phyloP scores from a whole-genome alignment of 768 basidiomycete genomes.

The Tricholoma furcatifolium region DNA sequence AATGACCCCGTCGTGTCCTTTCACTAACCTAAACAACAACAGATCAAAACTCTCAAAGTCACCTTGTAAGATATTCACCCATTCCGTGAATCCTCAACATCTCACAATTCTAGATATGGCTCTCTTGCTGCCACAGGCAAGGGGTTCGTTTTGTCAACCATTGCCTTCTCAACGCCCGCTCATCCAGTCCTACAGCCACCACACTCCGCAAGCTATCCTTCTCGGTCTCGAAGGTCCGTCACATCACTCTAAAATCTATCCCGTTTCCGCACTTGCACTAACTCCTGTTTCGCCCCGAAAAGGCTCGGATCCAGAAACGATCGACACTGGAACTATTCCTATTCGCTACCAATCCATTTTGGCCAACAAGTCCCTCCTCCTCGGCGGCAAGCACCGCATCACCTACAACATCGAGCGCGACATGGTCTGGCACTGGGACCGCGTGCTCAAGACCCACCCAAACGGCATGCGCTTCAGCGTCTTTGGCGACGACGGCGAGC shows the following conservation, averaged over 20 bases:
- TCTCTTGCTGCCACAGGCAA: constrained; percentile 92
- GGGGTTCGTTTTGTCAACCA: constrained; percentile 48
- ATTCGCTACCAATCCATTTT: constrained; percentile 73
- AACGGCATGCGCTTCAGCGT: constrained; percentile 94
- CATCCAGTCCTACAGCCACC: constrained; percentile 50
- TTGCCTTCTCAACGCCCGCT: background rate
- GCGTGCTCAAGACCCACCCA: constrained; percentile 84
- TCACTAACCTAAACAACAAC: constrained; percentile 1
- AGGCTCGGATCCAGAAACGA: constrained; percentile 91
- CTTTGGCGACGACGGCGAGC: constrained; percentile 76
- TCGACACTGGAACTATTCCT: constrained; percentile 83
- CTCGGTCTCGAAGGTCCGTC: constrained; percentile 69
- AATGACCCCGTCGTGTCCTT: constrained; percentile 1
- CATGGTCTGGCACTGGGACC: constrained; percentile 91
- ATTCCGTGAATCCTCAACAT: constrained; percentile 2
- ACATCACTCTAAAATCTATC: background rate
- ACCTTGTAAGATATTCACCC: constrained; percentile 54
- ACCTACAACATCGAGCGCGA: constrained; percentile 86
- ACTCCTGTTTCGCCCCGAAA: background rate
- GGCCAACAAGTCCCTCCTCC: constrained; percentile 58
- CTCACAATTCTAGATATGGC: constrained; percentile 61
- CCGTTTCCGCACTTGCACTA: background rate
- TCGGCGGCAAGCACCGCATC: constrained; percentile 76
- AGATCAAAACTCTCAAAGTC: constrained; percentile 84
- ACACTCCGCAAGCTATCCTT: constrained; percentile 84